Base-by-base conservation (phyloP, 345 rosid species). In the Melaleuca quinquenervia region DNA sequence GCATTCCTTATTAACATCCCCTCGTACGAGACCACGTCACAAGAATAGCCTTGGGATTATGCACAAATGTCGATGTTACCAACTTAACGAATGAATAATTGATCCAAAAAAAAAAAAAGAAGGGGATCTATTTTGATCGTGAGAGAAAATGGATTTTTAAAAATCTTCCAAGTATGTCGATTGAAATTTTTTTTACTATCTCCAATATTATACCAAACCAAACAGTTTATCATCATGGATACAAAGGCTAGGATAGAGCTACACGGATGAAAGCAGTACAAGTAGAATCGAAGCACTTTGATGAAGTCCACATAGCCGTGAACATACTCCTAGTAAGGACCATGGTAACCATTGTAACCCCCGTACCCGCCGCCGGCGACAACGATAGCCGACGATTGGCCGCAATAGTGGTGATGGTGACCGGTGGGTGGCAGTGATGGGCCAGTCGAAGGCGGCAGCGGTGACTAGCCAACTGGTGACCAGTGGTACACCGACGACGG, bases 51-150 rank as follows among this genome's bases (percentile, higher is more conserved):
- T 15, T n/a, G 11, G 1, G 3, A 14, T 58, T 5, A 50, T 6
- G 18, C 70, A n/a, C 16, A 6, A n/a, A 58, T 16, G 12, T 12
- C 70, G 12, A 6, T 8, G 5, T 14, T 3, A n/a, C 12, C 27
- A n/a, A 12, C 32, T 6, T 1, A 1, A 32, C 3, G 64, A 58
- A 58, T 5, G 64, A 58, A 58, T 15, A 16, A 58, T 2, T 2
- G 32, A 58, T 58, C 14, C 29, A n/a, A n/a, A 27, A 6, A 58
- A 12, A 58, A 13, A 27, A 1, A 14, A 16, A 12, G 29, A n/a
- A n/a, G n/a, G n/a, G n/a, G n/a, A n/a, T n/a, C n/a, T 0, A 5
- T 56, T 26, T 58, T n/a, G 32, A 11, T 8, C 7, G 3, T 3
- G 8, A 14, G 8, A n/a, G 18, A 1, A 58, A 58, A n/a, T 0